Base-by-base conservation (phyloP, 2,329 filamentous ascomycete genomes). In the Botrytis deweyae region DNA sequence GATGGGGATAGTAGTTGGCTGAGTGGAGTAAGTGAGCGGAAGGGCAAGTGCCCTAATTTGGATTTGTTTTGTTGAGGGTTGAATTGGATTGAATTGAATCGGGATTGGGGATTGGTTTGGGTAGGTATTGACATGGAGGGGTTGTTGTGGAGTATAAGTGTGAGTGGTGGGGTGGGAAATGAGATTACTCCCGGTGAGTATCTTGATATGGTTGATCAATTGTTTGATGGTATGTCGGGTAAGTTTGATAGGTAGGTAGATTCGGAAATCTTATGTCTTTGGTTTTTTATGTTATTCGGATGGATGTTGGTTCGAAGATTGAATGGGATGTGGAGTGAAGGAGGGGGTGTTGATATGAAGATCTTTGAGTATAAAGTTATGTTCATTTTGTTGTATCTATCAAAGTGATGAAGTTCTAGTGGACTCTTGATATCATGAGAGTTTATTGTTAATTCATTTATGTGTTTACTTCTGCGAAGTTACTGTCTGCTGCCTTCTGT, bases 31-130 rank as follows among this genome's bases (percentile, higher is more conserved):
- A 7, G 14, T 12, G 44, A 52, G 64, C 18, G 22, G 38, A 4
- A 69, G 49, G 66, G 66, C 49, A 69, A 69, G 38, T 69, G 66
- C 66, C 66, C 66, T 69, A n/a, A 42, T 25, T 25, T 38, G n/a
- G 5, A 1, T 3, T 58, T 42, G n/a, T 29, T 64, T 40, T 62
- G 59, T 62, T 38, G 62, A 64, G 62, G 62, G 40, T 25, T 25
- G 20, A 1, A n/a, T 25, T 65, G 40, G 6, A 1, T 29, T 1
- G 62, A 25, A 14, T 44, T 29, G 40, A 44, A n/a, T 29, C 38
- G 7, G 3, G 38, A 2, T 49, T 49, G 46, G 25, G 14, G 8
- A 25, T 40, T 20, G 25, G 25, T 8, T n/a, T 20, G 29, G 22
- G 42, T 29, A 1, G 9, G 16, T 46, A 33, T 49, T 66, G 42